Percentiles rank a stretch among this genome's conserved stretches.
Evolutionary conservation across 164 flowering plant species (phyloP).

Genomic region (Tetrastigma voinierianum): DNA sequence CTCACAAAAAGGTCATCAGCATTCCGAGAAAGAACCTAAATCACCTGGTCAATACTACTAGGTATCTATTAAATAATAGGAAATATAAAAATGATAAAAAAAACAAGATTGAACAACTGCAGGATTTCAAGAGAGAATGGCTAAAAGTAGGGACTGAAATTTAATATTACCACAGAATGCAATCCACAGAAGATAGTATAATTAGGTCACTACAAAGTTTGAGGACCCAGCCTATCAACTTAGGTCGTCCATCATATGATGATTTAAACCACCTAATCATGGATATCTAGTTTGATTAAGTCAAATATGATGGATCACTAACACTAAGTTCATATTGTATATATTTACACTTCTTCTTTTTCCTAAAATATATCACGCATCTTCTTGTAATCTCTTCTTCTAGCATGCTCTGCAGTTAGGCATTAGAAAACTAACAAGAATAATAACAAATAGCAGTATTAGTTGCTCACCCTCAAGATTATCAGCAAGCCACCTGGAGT

Average conservation of each 20-base stretch:
- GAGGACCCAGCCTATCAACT: not conserved
- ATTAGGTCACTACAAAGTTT: not conserved
- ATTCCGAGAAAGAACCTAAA: too few relatives aligned
- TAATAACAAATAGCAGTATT: not conserved
- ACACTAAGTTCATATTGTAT: too few relatives aligned
- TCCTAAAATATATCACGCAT: too few relatives aligned
- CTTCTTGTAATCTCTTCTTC: too few relatives aligned
- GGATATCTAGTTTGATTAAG: not conserved
- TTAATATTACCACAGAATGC: not conserved
- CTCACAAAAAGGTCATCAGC: too few relatives aligned
- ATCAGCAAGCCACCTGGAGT: conserved; percentile 82
- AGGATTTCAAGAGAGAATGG: not conserved
- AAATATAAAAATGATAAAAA: too few relatives aligned
- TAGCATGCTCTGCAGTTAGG: too few relatives aligned
- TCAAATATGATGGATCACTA: not conserved
- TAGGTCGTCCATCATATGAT: not conserved
- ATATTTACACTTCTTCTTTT: too few relatives aligned
- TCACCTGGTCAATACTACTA: too few relatives aligned
- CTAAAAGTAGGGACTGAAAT: not conserved
- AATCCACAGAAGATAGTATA: not conserved
- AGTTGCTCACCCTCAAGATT: conserved; percentile 70
- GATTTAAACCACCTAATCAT: not conserved
- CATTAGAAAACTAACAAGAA: not conserved
- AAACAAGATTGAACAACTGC: too few relatives aligned
- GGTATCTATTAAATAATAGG: too few relatives aligned